Evolutionary conservation across 768 basidiomycete species (phyloP).

Genomic region (Hygrocybe punicea): DNA sequence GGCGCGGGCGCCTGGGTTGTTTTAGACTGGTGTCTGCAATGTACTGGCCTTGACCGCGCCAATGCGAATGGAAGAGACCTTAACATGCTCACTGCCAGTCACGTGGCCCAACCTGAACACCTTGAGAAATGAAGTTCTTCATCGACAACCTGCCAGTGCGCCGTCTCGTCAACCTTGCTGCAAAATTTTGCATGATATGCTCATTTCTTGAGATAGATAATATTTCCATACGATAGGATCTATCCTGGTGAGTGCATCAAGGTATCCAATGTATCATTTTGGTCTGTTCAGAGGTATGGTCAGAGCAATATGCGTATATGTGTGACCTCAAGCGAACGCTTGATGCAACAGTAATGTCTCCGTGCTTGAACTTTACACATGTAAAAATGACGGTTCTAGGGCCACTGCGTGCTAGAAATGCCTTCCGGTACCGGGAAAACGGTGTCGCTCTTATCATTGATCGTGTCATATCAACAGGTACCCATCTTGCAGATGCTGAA

Average conservation of each 20-base stretch:
- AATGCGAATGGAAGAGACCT: conserved; percentile 21
- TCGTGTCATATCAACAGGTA: conserved; percentile 97
- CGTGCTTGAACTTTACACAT: conserved; percentile 3
- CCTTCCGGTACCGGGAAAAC: conserved; percentile 99
- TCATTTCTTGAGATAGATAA: conserved; percentile 48
- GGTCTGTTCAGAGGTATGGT: not conserved
- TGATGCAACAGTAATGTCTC: conserved; percentile 72
- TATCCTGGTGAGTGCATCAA: conserved; percentile 72
- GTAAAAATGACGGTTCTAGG: conserved; percentile 45
- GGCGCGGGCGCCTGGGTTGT: conserved; percentile 13
- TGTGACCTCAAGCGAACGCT: conserved; percentile 95
- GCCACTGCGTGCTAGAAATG: conserved; percentile 99
- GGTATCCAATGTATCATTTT: not conserved
- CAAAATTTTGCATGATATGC: conserved; percentile 2
- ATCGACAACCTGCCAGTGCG: conserved; percentile 78
- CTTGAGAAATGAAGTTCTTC: conserved; percentile 66
- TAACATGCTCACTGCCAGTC: not conserved
- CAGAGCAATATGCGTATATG: conserved; percentile 99
- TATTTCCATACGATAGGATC: conserved; percentile 92
- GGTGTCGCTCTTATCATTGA: conserved; percentile 89
- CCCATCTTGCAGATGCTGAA: not conserved
- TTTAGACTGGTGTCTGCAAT: conserved; percentile 41
- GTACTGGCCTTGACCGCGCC: conserved; percentile 63
- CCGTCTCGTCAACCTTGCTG: conserved; percentile 7
- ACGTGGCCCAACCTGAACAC: conserved; percentile 22